These are phyloP conservation scores for Fraxinus sp. DNA, from an alignment of 305 asterid genomes.

Conservation along the genomic window DNA sequence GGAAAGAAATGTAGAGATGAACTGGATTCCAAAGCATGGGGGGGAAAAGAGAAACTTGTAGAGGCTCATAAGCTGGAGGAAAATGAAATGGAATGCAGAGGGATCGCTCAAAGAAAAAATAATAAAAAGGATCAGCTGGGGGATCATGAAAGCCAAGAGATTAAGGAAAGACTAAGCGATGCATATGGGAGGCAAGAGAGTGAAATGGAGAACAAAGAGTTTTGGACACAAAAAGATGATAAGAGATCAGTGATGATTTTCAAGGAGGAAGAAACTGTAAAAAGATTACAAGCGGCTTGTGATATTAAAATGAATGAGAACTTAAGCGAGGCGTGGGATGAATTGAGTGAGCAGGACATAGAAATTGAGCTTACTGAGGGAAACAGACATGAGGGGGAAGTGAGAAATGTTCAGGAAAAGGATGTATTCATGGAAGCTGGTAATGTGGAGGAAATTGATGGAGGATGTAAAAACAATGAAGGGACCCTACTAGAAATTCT, in stretches of 20 bases:
- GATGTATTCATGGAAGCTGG: constrained; percentile 30
- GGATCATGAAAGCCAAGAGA: constrained; percentile 29
- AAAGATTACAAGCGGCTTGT: constrained; percentile 26
- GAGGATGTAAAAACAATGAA: constrained; percentile 24
- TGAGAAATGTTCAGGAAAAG: constrained; percentile 29
- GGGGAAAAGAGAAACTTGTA: constrained; percentile 25
- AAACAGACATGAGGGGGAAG: constrained; percentile 29
- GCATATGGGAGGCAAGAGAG: constrained; percentile 25
- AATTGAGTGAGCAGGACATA: constrained; percentile 32
- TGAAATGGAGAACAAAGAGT: constrained; percentile 28
- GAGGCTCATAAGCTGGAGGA: constrained; percentile 36
- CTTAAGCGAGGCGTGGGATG: constrained; percentile 34
- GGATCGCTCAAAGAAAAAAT: constrained; percentile 26
- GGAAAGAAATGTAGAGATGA: constrained; percentile 31
- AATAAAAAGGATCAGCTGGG: constrained; percentile 19
- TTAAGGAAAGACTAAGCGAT: constrained; percentile 36
- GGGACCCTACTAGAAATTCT: constrained; percentile 18
- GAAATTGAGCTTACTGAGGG: constrained; percentile 36
- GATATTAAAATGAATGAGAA: constrained; percentile 27
- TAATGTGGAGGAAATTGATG: constrained; percentile 33
- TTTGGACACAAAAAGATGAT: constrained; percentile 28
- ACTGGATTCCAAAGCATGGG: constrained; percentile 25
- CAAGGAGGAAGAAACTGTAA: constrained; percentile 28
- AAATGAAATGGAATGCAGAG: constrained; percentile 29
- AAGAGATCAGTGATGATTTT: constrained; percentile 10